phyloP scores from a whole-genome alignment of 2,329 filamentous ascomycete species.

The Epichloe gansuensis region DNA sequence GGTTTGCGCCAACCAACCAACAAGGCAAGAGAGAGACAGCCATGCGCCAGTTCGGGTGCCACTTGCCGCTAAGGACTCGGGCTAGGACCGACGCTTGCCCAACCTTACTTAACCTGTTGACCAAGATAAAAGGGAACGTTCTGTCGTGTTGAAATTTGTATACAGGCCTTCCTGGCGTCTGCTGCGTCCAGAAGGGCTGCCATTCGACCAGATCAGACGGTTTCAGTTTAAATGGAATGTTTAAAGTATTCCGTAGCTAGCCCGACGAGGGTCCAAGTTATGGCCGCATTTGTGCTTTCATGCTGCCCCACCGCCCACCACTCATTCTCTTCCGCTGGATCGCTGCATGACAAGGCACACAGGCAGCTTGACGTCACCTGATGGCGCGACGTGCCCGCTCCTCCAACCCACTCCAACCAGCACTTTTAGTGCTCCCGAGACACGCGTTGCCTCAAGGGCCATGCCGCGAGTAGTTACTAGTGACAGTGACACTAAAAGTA shows the following conservation, averaged over 20 bases:
- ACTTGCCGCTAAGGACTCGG: background rate
- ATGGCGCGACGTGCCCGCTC: background rate
- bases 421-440: background rate
- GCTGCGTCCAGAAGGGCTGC: no score
- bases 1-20: background rate
- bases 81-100: background rate
- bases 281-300: no score
- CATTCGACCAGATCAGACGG: no score
- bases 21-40: background rate
- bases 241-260: no score
- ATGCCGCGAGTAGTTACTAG: background rate
- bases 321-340: background rate
- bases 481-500: background rate
- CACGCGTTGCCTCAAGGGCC: background rate
- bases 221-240: no score
- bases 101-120: background rate
- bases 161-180: no score
- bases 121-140: no score
- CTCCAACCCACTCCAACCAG: background rate
- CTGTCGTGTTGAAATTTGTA: no score
- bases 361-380: background rate
- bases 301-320: no score
- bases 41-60: background rate
- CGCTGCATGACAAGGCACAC: background rate
- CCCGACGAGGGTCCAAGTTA: no score